phyloP scores from a whole-genome alignment of 2,329 filamentous ascomycete species.

The Xylariomycetidae sp. region DNA sequence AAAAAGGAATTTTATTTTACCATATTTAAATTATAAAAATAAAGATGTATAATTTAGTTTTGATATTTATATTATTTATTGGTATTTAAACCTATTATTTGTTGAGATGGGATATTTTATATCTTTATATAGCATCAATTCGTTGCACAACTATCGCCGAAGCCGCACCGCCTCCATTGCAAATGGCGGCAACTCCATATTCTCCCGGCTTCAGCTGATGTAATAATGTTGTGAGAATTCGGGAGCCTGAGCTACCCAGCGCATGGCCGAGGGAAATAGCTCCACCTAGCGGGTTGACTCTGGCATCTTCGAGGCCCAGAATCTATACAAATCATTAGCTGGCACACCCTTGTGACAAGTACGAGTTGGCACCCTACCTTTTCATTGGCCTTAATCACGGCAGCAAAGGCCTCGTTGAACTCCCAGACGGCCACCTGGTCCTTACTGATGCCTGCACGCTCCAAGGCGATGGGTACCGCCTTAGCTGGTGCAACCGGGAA shows the following conservation, averaged over 20 bases:
- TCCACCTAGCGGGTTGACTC: slow-evolving; percentile 83
- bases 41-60: no score
- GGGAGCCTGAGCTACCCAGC: slow-evolving; percentile 85
- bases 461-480: slow-evolving; percentile 83
- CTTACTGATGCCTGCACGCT: slow-evolving; percentile 84
- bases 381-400: slow-evolving; percentile 90
- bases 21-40: no score
- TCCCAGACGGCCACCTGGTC: slow-evolving; percentile 94
- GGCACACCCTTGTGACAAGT: no score
- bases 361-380: no score
- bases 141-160: slow-evolving; percentile 89
- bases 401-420: slow-evolving; percentile 97
- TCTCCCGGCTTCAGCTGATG: slow-evolving; percentile 90
- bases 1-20: no score
- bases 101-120: no score
- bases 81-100: no score
- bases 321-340: no score
- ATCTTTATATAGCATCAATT: slow-evolving; percentile 53
- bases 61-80: no score
- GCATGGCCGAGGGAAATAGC: slow-evolving; percentile 91
- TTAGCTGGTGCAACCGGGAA: slow-evolving; percentile 92
- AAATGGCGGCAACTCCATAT: slow-evolving; percentile 93
- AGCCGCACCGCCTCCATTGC: slow-evolving; percentile 91
- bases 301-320: slow-evolving; percentile 71
- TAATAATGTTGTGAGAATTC: slow-evolving; percentile 83